Evolutionary conservation across 768 basidiomycete species (phyloP).

Genomic region (Amanita pseudoporphyria): DNA sequence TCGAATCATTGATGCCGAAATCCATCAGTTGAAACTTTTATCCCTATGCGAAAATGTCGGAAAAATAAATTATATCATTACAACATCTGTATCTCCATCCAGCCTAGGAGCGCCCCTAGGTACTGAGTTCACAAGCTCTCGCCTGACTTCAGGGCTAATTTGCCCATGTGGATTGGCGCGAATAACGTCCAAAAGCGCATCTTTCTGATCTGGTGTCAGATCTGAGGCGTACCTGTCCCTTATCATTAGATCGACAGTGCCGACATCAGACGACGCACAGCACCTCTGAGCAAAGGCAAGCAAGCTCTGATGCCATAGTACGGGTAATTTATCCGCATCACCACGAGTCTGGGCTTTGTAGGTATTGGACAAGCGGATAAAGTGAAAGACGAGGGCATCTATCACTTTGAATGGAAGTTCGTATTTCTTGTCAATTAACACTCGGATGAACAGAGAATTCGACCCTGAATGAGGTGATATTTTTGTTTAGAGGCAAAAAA

Average conservation of each 20-base stretch:
- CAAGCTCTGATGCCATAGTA: conserved; percentile 96
- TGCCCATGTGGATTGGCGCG: conserved; percentile 79
- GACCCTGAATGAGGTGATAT: conserved; percentile 40
- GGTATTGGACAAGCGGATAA: conserved; percentile 89
- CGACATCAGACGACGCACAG: conserved; percentile 10
- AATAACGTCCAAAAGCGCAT: conserved; percentile 90
- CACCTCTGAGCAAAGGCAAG: conserved; percentile 91
- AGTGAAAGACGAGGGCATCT: conserved; percentile 96
- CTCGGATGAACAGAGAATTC: conserved; percentile 94
- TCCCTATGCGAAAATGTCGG: too few relatives aligned
- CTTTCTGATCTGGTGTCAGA: conserved; percentile 94
- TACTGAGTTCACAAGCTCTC: conserved; percentile 84
- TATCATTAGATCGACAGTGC: not conserved
- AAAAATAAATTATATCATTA: conserved; percentile 39
- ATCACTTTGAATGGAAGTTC: conserved; percentile 97
- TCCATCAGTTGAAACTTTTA: not conserved
- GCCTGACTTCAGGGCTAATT: conserved; percentile 81
- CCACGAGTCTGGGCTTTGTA: conserved; percentile 66
- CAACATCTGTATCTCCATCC: conserved; percentile 54
- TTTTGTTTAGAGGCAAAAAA: not conserved
- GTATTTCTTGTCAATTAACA: conserved; percentile 95
- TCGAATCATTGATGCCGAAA: too few relatives aligned
- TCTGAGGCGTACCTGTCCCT: conserved; percentile 80
- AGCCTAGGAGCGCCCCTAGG: conserved; percentile 72
- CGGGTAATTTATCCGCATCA: conserved; percentile 79